phyloP scores from a whole-genome alignment of 1,139 yeast genomes.

The Candida albicans region DNA sequence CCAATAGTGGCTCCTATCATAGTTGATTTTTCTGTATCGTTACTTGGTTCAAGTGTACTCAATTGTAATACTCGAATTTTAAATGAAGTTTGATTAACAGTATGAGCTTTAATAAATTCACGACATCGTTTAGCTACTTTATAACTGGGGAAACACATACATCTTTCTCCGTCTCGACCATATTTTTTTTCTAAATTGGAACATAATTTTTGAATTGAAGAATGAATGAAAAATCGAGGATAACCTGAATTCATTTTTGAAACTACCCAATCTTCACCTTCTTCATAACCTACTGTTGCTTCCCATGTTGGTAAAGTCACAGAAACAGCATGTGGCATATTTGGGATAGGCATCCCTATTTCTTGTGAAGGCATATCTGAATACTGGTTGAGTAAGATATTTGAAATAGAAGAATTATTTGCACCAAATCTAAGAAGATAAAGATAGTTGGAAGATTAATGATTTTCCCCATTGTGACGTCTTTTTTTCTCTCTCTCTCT shows the following conservation, averaged over 20 bases:
- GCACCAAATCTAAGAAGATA: slow-evolving; percentile 24
- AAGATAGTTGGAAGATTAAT: slow-evolving; percentile 25
- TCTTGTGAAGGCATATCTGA: slow-evolving; percentile 37
- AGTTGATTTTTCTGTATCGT: slow-evolving; percentile 56
- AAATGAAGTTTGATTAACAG: slow-evolving; percentile 24
- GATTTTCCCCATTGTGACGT: too few relatives aligned
- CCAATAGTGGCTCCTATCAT: slow-evolving; percentile 69
- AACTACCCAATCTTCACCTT: slow-evolving; percentile 84
- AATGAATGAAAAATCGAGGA: slow-evolving; percentile 84
- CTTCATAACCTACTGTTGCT: slow-evolving; percentile 88
- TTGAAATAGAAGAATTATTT: slow-evolving; percentile 24
- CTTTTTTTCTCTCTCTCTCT: too few relatives aligned
- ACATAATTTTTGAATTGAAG: slow-evolving; percentile 63
- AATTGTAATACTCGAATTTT: slow-evolving; percentile 72
- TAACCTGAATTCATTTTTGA: slow-evolving; percentile 81
- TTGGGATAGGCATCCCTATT: slow-evolving; percentile 85
- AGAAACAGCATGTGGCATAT: slow-evolving; percentile 89
- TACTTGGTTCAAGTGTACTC: slow-evolving; percentile 67
- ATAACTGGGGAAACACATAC: slow-evolving; percentile 76
- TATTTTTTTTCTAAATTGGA: slow-evolving; percentile 54
- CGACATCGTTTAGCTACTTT: slow-evolving; percentile 83
- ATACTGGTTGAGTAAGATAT: too few relatives aligned
- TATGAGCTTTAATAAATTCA: slow-evolving; percentile 56
- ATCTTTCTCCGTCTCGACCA: slow-evolving; percentile 73
- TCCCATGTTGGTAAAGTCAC: slow-evolving; percentile 95